phyloP scores from a whole-genome alignment of 1,284 basidiomycete species.

The Filobasidium uniguttulatum region DNA sequence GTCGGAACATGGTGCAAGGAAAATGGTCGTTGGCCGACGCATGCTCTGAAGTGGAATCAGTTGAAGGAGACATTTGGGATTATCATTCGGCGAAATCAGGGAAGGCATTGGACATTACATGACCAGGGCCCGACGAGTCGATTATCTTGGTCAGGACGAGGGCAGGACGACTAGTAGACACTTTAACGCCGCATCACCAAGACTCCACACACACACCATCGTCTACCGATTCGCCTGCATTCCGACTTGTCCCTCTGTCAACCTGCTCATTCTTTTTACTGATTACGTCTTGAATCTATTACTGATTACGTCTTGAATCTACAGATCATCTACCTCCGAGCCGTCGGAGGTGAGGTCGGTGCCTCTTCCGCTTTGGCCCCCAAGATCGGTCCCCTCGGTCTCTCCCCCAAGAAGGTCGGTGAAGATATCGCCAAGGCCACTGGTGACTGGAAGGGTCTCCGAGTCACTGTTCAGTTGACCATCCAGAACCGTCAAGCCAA shows the following conservation, averaged over 20 bases:
- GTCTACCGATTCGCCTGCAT: background rate
- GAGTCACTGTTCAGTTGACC: slow-evolving; percentile 96
- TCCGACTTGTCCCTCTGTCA: background rate
- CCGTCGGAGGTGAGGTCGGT: slow-evolving; percentile 98
- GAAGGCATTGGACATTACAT: no score
- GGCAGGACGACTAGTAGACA: no score
- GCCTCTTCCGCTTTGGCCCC: slow-evolving; percentile 96
- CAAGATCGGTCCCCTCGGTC: slow-evolving; percentile 99
- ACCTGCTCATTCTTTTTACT: background rate
- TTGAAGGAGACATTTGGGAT: no score
- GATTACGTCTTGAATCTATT: background rate
- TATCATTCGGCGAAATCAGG: no score
- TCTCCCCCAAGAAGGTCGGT: slow-evolving; percentile 99
- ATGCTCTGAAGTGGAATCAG: no score
- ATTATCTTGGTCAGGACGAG: no score
- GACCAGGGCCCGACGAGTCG: no score
- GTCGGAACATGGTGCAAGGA: no score
- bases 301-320: background rate
- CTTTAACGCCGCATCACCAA: no score
- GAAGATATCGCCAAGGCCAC: slow-evolving; percentile 99
- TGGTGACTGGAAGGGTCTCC: slow-evolving; percentile 97
- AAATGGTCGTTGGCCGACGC: no score
- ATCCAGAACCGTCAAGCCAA: slow-evolving; percentile 99
- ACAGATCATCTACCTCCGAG: slow-evolving; percentile 92
- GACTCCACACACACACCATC: no score